Evolutionary conservation across 176 grass and related monocot genomes (phyloP).

Genomic region (Urochloa ruziziensis): DNA sequence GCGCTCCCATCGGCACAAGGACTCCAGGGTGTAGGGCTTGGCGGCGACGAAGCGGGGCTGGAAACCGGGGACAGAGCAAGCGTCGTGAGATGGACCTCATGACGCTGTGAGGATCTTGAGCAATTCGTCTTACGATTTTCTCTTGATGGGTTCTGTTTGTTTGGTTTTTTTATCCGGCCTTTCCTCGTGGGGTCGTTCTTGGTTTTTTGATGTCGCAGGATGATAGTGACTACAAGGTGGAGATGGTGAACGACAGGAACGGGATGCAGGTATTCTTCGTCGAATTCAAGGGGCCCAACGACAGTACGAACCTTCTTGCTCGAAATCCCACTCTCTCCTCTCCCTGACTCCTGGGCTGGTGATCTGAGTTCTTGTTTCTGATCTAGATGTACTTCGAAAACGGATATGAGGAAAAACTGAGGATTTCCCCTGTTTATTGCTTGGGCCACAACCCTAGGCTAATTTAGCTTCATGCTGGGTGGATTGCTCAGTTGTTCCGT

Average conservation of each 20-base stretch:
- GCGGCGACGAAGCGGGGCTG: too few species aligned
- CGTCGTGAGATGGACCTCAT: conserved; percentile 99
- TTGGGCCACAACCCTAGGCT: neutral
- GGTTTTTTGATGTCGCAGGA: conserved; percentile 48
- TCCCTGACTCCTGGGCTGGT: neutral
- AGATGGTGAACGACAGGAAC: conserved; percentile 98
- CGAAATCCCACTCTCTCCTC: neutral
- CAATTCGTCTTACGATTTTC: neutral
- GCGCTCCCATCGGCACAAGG: too few species aligned
- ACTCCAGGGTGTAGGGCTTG: too few species aligned
- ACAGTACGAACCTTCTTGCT: conserved; percentile 54
- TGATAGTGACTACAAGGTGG: conserved; percentile 99
- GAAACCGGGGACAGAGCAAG: too few species aligned
- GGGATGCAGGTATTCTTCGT: conserved; percentile 99
- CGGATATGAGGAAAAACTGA: neutral
- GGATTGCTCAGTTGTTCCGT: conserved; percentile 7
- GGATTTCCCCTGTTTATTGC: neutral
- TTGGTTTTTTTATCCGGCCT: conserved; percentile 10
- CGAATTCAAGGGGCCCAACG: conserved; percentile 79
- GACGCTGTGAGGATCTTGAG: conserved; percentile 75
- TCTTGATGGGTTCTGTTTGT: neutral
- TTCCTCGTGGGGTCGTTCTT: neutral
- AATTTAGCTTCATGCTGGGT: neutral
- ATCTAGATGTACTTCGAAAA: conserved; percentile 21
- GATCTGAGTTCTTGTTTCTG: neutral